Base-by-base conservation (phyloP, 106 monocot species). In the Dendrobium catenatum region DNA sequence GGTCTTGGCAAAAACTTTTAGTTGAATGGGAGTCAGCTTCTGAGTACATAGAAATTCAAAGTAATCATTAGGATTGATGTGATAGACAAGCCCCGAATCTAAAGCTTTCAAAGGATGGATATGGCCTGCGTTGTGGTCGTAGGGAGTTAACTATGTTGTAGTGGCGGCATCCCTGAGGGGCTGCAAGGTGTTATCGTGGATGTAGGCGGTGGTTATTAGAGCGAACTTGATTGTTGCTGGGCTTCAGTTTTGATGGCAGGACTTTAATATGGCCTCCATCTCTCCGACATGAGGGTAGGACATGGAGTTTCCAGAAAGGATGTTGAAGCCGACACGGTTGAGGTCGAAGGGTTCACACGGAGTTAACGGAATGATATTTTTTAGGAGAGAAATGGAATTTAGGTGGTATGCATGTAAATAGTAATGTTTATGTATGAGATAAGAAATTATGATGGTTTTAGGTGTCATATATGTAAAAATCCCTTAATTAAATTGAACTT, bases 131-230 rank as follows among this genome's bases (percentile, higher is more conserved):
- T 94, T 94, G 58, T 92, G 87, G 42, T 80, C 92, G 78, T 89
- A 92, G 20, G 84, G 55, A 20, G 68, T 85, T 1, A 92, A 87
- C 3, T 86, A 85, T 10, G 11, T 78, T 5, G 79, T 82, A 0
- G 84, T 86, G 1, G 92, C 81, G 0, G 92, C 86, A 54, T 96
- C 96, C 80, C 78, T 92, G 55, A 94, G 74, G 10, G 94, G 90
- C 1, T 59, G 68, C 76, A 75, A 74, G 8, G 84, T 89, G 90
- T 96, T 94, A 83, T 96, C 96, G 40, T 89, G 82, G 16, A 92
- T 86, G 84, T 96, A 92, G 20, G 94, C 96, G n/a, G 96, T 97
- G 54, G 96, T 97, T 92, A 97, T 97, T 40, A 97, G 80, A 5
- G 96, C 92, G 0, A 92, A 94, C 40, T 97, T 97, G 40, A 97